Evolutionary conservation across 2,329 filamentous ascomycete genomes (phyloP).

Genomic region (Amylocarpus encephaloides): DNA sequence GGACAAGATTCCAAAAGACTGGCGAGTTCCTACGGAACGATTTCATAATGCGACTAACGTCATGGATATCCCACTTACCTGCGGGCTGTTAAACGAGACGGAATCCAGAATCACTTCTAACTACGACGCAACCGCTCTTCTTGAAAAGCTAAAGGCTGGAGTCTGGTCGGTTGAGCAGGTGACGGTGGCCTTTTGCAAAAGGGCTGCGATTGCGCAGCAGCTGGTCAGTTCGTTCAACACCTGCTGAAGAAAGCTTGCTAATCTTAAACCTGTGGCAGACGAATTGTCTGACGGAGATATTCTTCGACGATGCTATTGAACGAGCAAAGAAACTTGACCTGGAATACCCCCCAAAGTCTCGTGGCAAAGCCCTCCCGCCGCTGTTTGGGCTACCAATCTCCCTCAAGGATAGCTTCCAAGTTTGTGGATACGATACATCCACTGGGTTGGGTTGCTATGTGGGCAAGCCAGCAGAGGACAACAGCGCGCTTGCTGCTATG

Average conservation of each 20-base stretch:
- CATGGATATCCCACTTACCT: conserved; percentile 20
- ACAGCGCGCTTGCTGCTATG: conserved; percentile 52
- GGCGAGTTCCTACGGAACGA: conserved; percentile 12
- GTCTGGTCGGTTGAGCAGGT: conserved; percentile 32
- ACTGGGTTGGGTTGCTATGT: conserved; percentile 51
- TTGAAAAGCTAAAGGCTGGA: conserved; percentile 16
- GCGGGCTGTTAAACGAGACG: conserved; percentile 15
- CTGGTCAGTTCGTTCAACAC: conserved; percentile 28
- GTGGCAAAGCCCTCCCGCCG: conserved; percentile 44
- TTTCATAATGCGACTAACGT: conserved; percentile 14
- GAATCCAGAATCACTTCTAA: conserved; percentile 19
- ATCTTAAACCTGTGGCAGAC: conserved; percentile 29
- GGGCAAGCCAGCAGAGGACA: conserved; percentile 43
- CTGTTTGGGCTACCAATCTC: conserved; percentile 55
- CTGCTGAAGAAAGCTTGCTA: not conserved
- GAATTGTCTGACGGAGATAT: conserved; percentile 42
- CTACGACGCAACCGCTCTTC: conserved; percentile 21
- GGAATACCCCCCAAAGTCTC: conserved; percentile 34
- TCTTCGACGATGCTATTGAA: conserved; percentile 42
- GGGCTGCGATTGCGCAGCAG: conserved; percentile 44
- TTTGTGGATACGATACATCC: conserved; percentile 45
- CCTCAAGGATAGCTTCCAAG: conserved; percentile 56
- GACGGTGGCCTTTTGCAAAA: conserved; percentile 43
- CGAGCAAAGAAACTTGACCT: conserved; percentile 41
- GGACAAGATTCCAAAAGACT: conserved; percentile 20